These are phyloP conservation scores for Globisporangium polare DNA, from an alignment of 352 stramenopile genomes.

Conservation along the genomic window DNA sequence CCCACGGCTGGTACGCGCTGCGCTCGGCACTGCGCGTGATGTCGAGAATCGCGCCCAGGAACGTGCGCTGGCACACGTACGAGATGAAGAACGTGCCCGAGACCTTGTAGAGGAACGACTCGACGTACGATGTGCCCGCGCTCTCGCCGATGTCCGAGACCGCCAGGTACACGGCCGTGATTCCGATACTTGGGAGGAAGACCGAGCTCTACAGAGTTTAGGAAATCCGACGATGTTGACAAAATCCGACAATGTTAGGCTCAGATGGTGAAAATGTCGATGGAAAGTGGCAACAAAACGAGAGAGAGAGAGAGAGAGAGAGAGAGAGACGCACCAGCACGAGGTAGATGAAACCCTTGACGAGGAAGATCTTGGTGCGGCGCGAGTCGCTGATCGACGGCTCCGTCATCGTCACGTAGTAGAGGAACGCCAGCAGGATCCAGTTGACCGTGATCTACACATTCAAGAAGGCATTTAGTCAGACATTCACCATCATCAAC, in stretches of 20 bases:
- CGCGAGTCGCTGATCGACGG: conserved; percentile 61
- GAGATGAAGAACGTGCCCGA: conserved; percentile 87
- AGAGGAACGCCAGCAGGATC: conserved; percentile 66
- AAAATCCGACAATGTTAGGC: neutral
- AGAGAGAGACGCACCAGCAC: conserved; percentile 70
- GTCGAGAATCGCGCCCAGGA: conserved; percentile 70
- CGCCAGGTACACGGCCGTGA: conserved; percentile 74
- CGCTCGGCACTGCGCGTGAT: conserved; percentile 63
- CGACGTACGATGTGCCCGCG: conserved; percentile 54
- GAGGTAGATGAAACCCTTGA: conserved; percentile 77
- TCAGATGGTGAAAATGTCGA: neutral
- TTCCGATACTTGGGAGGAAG: conserved; percentile 72
- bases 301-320: neutral
- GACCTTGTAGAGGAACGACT: conserved; percentile 81
- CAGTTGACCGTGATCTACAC: conserved; percentile 73
- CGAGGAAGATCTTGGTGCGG: conserved; percentile 62
- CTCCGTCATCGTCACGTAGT: conserved; percentile 63
- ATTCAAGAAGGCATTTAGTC: neutral
- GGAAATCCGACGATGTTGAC: neutral
- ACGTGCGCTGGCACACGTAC: conserved; percentile 78
- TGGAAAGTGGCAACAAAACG: neutral
- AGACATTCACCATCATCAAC: neutral
- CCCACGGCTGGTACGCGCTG: conserved; percentile 66
- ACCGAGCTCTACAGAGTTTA: conserved; percentile 55
- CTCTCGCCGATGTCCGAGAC: conserved; percentile 51